Evolutionary conservation across 2,329 filamentous ascomycete genomes (phyloP).

Genomic region (Calonectria henricotiae): DNA sequence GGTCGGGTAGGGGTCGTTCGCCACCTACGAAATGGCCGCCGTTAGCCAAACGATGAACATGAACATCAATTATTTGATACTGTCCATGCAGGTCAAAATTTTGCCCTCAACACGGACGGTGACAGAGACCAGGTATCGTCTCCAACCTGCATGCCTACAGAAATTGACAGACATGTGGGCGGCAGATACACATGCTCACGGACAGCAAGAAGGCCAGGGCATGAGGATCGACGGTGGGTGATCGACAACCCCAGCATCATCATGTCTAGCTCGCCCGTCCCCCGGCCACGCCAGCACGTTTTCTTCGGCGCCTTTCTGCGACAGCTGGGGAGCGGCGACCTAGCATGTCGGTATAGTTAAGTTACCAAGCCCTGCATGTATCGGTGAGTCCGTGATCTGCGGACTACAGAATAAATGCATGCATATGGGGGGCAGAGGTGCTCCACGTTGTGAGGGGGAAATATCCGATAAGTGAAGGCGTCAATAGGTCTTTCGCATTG

Average conservation of each 20-base stretch:
- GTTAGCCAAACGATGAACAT: slow-evolving; percentile 21
- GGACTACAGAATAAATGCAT: slow-evolving; percentile 25
- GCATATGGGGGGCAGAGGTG: slow-evolving; percentile 13
- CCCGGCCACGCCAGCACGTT: slow-evolving; percentile 22
- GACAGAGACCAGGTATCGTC: slow-evolving; percentile 17
- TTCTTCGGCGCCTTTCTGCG: slow-evolving; percentile 25
- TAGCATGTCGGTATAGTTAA: slow-evolving; percentile 12
- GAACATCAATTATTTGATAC: not conserved
- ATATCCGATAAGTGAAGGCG: slow-evolving; percentile 27
- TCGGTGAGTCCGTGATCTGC: slow-evolving; percentile 30
- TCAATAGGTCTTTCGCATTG: slow-evolving; percentile 18
- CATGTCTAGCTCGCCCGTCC: slow-evolving; percentile 6
- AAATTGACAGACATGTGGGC: not conserved
- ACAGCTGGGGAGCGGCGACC: slow-evolving; percentile 6
- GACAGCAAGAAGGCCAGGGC: slow-evolving; percentile 14
- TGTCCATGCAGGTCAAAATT: slow-evolving; percentile 25
- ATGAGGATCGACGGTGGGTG: slow-evolving; percentile 22
- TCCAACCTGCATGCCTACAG: slow-evolving; percentile 11
- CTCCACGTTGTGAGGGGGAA: slow-evolving; percentile 21
- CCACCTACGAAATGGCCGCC: not conserved
- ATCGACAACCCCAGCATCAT: slow-evolving; percentile 27
- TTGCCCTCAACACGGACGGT: slow-evolving; percentile 10
- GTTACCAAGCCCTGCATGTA: slow-evolving; percentile 7
- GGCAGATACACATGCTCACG: slow-evolving; percentile 21
- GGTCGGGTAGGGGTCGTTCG: slow-evolving; percentile 22